Base-by-base conservation (phyloP, 163 green algal species). In the Scenedesmus sp. region DNA sequence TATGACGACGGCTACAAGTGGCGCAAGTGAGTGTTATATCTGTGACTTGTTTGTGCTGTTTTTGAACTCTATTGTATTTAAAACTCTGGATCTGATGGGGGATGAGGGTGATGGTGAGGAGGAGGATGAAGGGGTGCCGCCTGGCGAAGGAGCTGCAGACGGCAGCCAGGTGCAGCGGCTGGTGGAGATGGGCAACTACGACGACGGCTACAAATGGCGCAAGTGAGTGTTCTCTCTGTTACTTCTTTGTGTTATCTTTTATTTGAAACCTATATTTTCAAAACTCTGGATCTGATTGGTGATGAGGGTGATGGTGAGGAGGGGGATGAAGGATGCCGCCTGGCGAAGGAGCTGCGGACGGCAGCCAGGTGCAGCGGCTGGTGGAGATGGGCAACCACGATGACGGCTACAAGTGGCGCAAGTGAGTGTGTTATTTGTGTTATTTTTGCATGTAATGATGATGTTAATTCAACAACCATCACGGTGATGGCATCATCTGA, bases 321-420 rank as follows among this genome's bases (percentile, higher is more conserved):
- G 16, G 84, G 89, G 34, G 88, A 88, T 56, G 59, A 87, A 4
- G 88, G 52, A 1, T 56, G 79, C 54, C 59, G 23, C 77, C 81
- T 54, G 88, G 88, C 10, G 81, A 88, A 64, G 88, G 82, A 15
- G 88, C 81, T 20, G 57, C 64, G 7, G 81, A 88, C 26, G 88
- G 88, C 64, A 84, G 88, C 64, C 81, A 84, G 62, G 64, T 88
- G 12, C 59, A 59, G 26, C 34, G 81, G 26, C 81, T 92, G 60
- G 77, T 92, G 64, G 79, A 88, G 54, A n/a, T 88, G 60, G 46
- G 67, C n/a, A 82, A 54, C 23, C 73, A 87, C 67, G 90, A 93
- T 4, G 90, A 93, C 67, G 90, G 83, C 57, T 93, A 86, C 67
- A 89, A 93, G 90, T 93, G 90, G 90, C 84, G 90, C 84, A 93